Base-by-base conservation (phyloP, 140 eudicot species). In the Flaveria floridana region DNA sequence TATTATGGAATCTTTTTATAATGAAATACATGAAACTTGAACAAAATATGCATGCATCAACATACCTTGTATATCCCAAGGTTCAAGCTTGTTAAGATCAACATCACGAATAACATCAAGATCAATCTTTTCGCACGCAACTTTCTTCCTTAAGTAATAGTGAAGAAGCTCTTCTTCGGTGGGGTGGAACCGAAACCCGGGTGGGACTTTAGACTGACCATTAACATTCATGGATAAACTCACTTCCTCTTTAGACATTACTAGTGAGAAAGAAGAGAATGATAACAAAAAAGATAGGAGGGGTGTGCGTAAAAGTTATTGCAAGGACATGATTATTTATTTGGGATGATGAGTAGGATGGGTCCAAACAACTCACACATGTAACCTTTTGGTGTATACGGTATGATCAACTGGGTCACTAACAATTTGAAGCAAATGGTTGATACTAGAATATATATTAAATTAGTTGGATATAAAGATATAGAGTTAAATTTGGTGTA, bases 111-210 rank as follows among this genome's bases (percentile, higher is more conserved):
- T 86, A 50, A 89, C 92, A 83, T 89, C 92, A 66, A 89, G 88
- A 82, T 89, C 96, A 44, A 89, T 89, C 76, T 80, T 82, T 75
- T 86, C 86, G 23, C 28, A 86, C 1, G 87, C 88, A 2, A 89
- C 90, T 63, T 89, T 89, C 81, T 89, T 89, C 75, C 86, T 68
- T 59, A 89, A 73, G 84, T 89, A 89, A 41, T 89, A 89, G 52
- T 89, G 87, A 28, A 89, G 82, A 64, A 89, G 96, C 81, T 89
- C 96, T 68, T 89, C 96, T 73, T 89, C 96, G 1, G 96, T 87
- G 1, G 96, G 96, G 70, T 89, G 96, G 70, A 89, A 89, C 10
- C 96, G 84, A 78, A 89, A 89, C 14, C 96, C 96, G 0, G 96
- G 96, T 39, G 96, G 96, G 26, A 89, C 96, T 34, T 84, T 87